These are phyloP conservation scores for Geotrichum candidum DNA, from an alignment of 1,139 yeast species.

Conservation along the genomic window DNA sequence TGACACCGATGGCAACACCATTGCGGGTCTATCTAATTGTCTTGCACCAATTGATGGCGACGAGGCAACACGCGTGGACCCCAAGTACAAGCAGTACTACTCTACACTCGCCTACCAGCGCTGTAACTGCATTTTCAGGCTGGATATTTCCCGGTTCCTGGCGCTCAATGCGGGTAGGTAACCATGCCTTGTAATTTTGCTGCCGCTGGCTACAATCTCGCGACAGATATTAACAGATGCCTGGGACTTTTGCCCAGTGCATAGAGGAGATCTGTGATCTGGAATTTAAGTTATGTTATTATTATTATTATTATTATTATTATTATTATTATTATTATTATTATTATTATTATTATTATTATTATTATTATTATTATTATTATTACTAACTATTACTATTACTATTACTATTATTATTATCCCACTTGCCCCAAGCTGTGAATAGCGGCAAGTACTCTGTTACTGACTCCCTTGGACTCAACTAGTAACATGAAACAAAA, in stretches of 20 bases:
- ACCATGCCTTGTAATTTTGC: not conserved
- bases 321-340: not conserved
- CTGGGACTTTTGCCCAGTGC: not conserved
- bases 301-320: not conserved
- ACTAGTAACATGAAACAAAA: not conserved
- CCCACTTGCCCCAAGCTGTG: too few relatives aligned
- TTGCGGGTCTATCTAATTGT: not conserved
- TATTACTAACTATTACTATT: too few relatives aligned
- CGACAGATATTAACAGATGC: not conserved
- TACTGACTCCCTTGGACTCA: not conserved
- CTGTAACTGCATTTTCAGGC: constrained; percentile 6
- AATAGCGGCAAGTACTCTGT: too few relatives aligned
- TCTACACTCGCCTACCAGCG: constrained; percentile 4
- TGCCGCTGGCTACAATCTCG: not conserved
- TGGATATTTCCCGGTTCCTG: constrained; percentile 1
- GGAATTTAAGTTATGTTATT: not conserved
- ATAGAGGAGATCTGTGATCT: not conserved
- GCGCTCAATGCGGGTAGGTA: not conserved
- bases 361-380: too few relatives aligned
- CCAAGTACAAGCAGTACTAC: constrained; percentile 6
- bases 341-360: too few relatives aligned
- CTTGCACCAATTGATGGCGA: constrained; percentile 4
- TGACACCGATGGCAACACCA: not conserved
- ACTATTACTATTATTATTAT: too few relatives aligned
- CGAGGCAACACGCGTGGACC: constrained; percentile 3